Base-by-base conservation (phyloP, 129 eudicot species). In the Mikania micrantha region DNA sequence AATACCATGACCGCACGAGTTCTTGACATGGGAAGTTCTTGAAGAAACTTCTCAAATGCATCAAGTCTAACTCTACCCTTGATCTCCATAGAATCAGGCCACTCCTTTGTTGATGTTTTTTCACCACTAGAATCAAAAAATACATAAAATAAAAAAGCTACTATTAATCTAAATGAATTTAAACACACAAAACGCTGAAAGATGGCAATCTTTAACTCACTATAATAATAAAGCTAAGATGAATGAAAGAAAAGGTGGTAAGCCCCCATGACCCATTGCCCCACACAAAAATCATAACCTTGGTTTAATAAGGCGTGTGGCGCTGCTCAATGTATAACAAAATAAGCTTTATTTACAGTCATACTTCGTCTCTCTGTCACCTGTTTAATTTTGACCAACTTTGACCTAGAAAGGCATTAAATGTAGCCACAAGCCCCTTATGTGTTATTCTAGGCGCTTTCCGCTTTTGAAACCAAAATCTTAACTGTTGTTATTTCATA, bases 11-110 rank as follows among this genome's bases (percentile, higher is more conserved):
- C 87, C 42, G 97, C 93, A 77, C 95, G 95, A 38, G 85, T 83
- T 70, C 97, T 87, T 9, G 97, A 91, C 87, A 76, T 87, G n/a
- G 95, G 97, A 50, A 91, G 95, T 52, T 84, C 90, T 84, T 84
- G 89, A 35, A 91, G 70, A 45, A 91, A 91, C 72, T 87, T 87
- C 47, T 85, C 90, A 78, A 91, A 91, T 1, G 95, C 90, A 61
- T 85, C 95, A 28, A 87, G 86, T 74, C 85, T 85, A 57, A 91
- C 97, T 74, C 90, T 76, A 1, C 97, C 97, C 80, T 91, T 91
- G 73, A 91, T 81, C 70, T 91, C 97, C 38, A 91, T 80, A 13
- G 84, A 81, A 31, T 44, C 58, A 20, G 93, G 83, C 97, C 97
- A 91, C 64, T 91, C 97, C 72, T 77, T 83, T 22, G 93, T 87